phyloP scores from a whole-genome alignment of 2,329 filamentous ascomycete species.

The Trichoderma sp. region DNA sequence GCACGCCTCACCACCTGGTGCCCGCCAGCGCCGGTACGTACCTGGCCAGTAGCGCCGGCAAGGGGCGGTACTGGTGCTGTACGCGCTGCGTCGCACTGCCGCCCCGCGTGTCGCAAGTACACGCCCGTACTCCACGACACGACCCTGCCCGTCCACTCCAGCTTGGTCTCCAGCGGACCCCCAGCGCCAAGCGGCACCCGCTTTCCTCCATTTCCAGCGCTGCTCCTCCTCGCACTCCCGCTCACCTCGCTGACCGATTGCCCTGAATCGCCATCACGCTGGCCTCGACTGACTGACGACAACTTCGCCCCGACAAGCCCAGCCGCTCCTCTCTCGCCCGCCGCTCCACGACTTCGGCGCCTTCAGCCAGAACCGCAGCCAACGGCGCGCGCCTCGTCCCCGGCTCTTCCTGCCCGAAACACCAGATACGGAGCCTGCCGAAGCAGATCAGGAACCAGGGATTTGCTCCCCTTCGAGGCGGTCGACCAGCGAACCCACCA shows the following conservation, averaged over 20 bases:
- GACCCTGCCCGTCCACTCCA: not conserved
- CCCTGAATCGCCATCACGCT: conserved; percentile 14
- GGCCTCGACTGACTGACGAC: conserved; percentile 15
- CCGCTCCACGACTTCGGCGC: conserved; percentile 2
- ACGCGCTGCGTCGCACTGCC: not conserved
- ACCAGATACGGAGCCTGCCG: conserved; percentile 17
- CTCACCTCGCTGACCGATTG: conserved; percentile 29
- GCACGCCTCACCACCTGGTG: not conserved
- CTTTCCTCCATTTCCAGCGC: conserved; percentile 18
- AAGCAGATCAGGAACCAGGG: conserved; percentile 27
- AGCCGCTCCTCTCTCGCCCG: conserved; percentile 6
- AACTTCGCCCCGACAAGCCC: not conserved
- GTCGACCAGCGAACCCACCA: conserved; percentile 23
- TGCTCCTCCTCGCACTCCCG: conserved; percentile 27
- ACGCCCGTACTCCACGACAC: not conserved
- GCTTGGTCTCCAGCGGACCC: not conserved
- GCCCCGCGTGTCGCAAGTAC: not conserved
- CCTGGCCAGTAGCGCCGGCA: not conserved
- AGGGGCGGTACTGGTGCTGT: not conserved
- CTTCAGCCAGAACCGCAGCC: not conserved
- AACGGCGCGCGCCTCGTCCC: not conserved
- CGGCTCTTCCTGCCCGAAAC: conserved; percentile 14
- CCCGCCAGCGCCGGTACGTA: not conserved
- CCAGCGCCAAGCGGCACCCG: conserved; percentile 19
- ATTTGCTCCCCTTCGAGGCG: conserved; percentile 22